Conservation (phyloP, 257 asterid species). For the Solanum chmielewskii region DNA sequence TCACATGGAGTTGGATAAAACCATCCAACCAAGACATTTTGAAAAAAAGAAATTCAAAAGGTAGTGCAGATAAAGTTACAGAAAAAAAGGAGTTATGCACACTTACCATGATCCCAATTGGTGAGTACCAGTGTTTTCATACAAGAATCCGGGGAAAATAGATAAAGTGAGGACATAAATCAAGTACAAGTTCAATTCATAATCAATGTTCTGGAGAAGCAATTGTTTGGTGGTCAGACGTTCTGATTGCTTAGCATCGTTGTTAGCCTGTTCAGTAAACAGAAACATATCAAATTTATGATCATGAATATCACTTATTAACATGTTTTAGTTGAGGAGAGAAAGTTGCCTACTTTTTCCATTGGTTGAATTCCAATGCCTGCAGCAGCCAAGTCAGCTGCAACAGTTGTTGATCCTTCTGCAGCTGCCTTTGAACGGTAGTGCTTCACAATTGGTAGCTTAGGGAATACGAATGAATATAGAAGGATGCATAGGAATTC, state of each 20-base stretch:
- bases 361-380: conserved; percentile 36
- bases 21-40: too few relatives aligned
- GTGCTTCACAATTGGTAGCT: conserved; percentile 61
- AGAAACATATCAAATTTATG: neutral
- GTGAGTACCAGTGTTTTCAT: conserved; percentile 76
- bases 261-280: conserved; percentile 15
- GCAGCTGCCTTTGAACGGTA: conserved; percentile 65
- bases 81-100: too few relatives aligned
- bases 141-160: conserved; percentile 77
- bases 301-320: neutral
- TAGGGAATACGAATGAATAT: conserved; percentile 50
- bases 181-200: conserved; percentile 38
- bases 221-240: conserved; percentile 47
- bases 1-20: too few relatives aligned
- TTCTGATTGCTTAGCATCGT: conserved; percentile 11
- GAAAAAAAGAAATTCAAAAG: too few relatives aligned
- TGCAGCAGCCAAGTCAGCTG: conserved; percentile 82
- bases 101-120: conserved; percentile 68
- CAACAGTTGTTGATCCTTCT: conserved; percentile 79
- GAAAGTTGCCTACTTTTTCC: neutral
- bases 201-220: conserved; percentile 47
- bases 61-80: too few relatives aligned
- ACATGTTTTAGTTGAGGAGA: neutral
- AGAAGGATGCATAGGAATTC: conserved; percentile 61
- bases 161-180: conserved; percentile 60